These are phyloP conservation scores for Monosporascus sp. DNA, from an alignment of 2,329 filamentous ascomycete species.

Conservation along the genomic window DNA sequence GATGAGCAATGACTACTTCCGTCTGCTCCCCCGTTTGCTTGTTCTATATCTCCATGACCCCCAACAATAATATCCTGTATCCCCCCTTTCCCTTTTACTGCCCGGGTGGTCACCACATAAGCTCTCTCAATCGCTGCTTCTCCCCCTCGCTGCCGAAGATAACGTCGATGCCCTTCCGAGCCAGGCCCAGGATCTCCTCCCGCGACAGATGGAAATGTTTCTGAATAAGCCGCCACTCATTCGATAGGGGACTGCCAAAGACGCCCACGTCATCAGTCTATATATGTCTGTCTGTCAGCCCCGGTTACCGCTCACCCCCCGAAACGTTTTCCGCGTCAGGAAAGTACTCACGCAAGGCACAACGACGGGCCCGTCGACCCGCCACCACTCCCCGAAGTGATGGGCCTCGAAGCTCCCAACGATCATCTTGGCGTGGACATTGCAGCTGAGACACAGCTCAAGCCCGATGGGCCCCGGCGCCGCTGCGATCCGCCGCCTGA, in stretches of 20 bases:
- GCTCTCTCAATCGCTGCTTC: slow-evolving; percentile 46
- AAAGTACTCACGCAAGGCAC: slow-evolving; percentile 59
- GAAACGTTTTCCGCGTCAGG: too few species aligned
- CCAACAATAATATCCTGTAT: too few species aligned
- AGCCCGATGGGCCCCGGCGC: slow-evolving; percentile 50
- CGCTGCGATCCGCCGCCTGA: slow-evolving; percentile 48
- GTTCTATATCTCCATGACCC: not conserved
- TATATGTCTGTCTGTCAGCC: slow-evolving; percentile 1
- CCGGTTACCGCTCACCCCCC: not conserved
- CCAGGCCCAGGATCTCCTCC: slow-evolving; percentile 45
- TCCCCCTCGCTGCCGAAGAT: slow-evolving; percentile 64
- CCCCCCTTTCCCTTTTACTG: not conserved
- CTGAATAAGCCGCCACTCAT: slow-evolving; percentile 70
- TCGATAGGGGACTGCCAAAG: slow-evolving; percentile 69
- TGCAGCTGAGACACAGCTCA: slow-evolving; percentile 76
- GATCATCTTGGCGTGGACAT: slow-evolving; percentile 71
- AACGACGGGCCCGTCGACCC: slow-evolving; percentile 51
- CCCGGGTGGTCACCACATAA: slow-evolving; percentile 39
- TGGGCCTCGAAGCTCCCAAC: slow-evolving; percentile 60
- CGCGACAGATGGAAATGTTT: slow-evolving; percentile 58
- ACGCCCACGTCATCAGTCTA: slow-evolving; percentile 82
- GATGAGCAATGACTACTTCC: too few species aligned
- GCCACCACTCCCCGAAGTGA: slow-evolving; percentile 72
- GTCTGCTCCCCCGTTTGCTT: too few species aligned
- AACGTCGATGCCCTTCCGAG: slow-evolving; percentile 53